Evolutionary conservation across 2,329 filamentous ascomycete genomes (phyloP), one percentile per base, ranked within the genome.

Genomic region (Colletotrichum tanaceti): DNA sequence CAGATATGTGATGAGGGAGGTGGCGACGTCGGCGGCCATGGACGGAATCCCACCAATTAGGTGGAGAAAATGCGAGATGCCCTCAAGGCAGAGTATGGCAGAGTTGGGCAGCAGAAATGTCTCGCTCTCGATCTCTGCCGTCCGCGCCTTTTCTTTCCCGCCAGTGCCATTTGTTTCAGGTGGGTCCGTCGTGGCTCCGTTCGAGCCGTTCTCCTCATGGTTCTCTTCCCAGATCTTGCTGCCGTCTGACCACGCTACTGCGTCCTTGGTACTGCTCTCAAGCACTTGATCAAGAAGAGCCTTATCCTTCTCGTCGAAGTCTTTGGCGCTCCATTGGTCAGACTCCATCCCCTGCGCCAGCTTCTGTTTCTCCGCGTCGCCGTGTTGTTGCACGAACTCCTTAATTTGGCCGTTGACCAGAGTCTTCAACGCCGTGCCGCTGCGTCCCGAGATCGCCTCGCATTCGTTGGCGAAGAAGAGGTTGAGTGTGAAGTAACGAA

Each of bases 101-200:
- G 94, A 97, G 61, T 91, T 87, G 0, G 96, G 94, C 13, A 99
- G 87, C 64, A 97, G 89, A 77, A 93, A 98, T 61, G 89, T 90
- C 76, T 97, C 93, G 32, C 91, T 89, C 69, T 98, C 94, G 60
- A 99, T 91, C 5, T 89, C 83, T 1, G 96, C 96, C 44, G 87
- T 88, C 50, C 92, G 87, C 5, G 84, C 84, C 79, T 91, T 93
- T 63, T 90, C 85, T 75, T 91, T 93, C n/a, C 61, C 49, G 66
- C 79, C 73, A 0, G 80, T 77, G 2, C 84, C 85, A 58, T 86
- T 87, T 0, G 81, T 79, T 66, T 86, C 83, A 2, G 81, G 73
- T 7, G 78, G 49, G 59, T 77, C 67, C 38, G 79, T 58, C 52
- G 73, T 57, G 16, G 44, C 52, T 44, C 63, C 59, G 24, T 72